These are phyloP conservation scores for Fimicolochytrium jonesii DNA, from an alignment of 192 early-diverging fungal species.

Conservation along the genomic window DNA sequence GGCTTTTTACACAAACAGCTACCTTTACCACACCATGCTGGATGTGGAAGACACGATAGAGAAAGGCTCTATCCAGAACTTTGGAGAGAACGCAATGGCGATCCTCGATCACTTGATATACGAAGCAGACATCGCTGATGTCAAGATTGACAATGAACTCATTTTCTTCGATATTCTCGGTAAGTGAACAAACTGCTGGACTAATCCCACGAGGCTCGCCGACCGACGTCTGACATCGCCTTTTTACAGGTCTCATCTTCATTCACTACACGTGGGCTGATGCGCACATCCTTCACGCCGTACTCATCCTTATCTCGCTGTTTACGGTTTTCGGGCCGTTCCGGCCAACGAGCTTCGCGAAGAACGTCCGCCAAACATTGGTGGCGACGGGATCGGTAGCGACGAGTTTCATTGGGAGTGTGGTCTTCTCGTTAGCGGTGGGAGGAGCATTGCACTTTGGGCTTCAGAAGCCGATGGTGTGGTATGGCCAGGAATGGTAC, in stretches of 20 bases:
- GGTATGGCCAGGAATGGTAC: constrained; percentile 60
- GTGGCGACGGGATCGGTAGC: constrained; percentile 5
- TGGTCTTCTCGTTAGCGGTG: constrained; percentile 2
- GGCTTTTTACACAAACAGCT: constrained; percentile 53
- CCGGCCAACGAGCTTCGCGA: too few species aligned
- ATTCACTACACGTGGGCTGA: constrained; percentile 54
- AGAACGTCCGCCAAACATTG: constrained; percentile 1
- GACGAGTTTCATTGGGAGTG: constrained; percentile 16
- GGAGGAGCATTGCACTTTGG: constrained; percentile 27
- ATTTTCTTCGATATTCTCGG: constrained; percentile 66
- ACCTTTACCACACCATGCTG: constrained; percentile 65
- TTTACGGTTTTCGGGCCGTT: constrained; percentile 15
- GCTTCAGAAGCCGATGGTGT: constrained; percentile 44
- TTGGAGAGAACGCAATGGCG: constrained; percentile 64
- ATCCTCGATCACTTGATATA: constrained; percentile 48
- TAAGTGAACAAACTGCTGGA: constrained; percentile 2
- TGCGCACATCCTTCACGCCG: constrained; percentile 46
- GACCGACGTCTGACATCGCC: not conserved
- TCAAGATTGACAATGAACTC: constrained; percentile 45
- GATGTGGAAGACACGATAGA: constrained; percentile 54
- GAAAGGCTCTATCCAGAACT: constrained; percentile 62
- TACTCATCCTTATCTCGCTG: constrained; percentile 29
- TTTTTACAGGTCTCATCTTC: constrained; percentile 42
- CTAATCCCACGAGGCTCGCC: not conserved
- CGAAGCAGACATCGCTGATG: constrained; percentile 38